A percentile compares a stretch with the other conserved stretches of the same genome.
Evolutionary conservation across 345 rosid genomes (phyloP).

Genomic region (Gossypium longicalyx): DNA sequence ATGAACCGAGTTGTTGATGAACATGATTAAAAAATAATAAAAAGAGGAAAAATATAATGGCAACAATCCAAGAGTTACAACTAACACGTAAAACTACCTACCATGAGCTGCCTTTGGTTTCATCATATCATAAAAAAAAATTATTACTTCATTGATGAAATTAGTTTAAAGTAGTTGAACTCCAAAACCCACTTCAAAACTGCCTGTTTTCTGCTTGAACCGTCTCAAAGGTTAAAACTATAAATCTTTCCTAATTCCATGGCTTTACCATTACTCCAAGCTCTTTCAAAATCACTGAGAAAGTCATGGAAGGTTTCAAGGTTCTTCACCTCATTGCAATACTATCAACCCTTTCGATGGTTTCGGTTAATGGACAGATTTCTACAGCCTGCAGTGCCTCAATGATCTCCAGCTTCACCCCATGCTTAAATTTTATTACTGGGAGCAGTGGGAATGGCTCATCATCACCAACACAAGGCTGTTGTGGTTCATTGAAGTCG

Average conservation of each 20-base stretch:
- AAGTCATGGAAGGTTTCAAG: conserved; percentile 24
- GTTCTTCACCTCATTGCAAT: conserved; percentile 20
- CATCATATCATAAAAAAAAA: neutral
- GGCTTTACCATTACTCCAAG: neutral
- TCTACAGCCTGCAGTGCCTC: conserved; percentile 75
- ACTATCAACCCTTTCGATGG: conserved; percentile 18
- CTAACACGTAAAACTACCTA: conserved; percentile 30
- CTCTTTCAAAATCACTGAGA: neutral
- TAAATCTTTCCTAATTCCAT: conserved; percentile 17
- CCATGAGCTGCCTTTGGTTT: neutral
- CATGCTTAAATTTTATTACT: conserved; percentile 71
- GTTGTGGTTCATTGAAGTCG: conserved; percentile 58
- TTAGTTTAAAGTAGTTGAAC: conserved; percentile 41
- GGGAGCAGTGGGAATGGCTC: conserved; percentile 62
- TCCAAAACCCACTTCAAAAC: conserved; percentile 33
- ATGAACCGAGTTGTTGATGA: neutral
- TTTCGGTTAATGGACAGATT: conserved; percentile 54
- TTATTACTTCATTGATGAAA: conserved; percentile 11
- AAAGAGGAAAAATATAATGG: neutral
- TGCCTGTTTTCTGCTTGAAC: conserved; percentile 18
- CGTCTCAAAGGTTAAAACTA: conserved; percentile 11
- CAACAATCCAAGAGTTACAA: neutral
- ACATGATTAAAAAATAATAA: neutral
- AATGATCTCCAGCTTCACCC: conserved; percentile 72
- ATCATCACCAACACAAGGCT: conserved; percentile 47